phyloP scores from a whole-genome alignment of 2,329 filamentous ascomycete species.

The Malbranchea cinnamomea region DNA sequence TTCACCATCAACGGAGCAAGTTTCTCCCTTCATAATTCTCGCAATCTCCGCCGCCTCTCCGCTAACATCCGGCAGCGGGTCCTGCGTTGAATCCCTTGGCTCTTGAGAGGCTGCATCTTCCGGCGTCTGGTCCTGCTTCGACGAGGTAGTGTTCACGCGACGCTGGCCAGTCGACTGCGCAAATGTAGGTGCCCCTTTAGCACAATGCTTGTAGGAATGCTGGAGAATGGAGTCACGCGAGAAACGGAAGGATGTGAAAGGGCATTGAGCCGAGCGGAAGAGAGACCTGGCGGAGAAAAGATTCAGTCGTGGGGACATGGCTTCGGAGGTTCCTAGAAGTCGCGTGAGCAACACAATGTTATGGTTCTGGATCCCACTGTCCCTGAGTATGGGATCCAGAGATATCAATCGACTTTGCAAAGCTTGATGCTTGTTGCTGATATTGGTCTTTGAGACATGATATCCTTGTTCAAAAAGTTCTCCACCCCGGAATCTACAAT shows the following conservation, averaged over 20 bases:
- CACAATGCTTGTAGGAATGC: no score
- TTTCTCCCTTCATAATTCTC: slow-evolving; percentile 37
- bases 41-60: slow-evolving; percentile 49
- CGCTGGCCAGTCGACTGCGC: slow-evolving; percentile 9
- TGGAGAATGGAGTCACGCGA: background rate
- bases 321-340: no score
- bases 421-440: no score
- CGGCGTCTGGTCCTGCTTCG: slow-evolving; percentile 15
- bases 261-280: slow-evolving; percentile 5
- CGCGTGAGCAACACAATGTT: slow-evolving; percentile 6
- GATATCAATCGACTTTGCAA: no score
- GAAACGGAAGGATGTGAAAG: no score
- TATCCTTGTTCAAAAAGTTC: no score
- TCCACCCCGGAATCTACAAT: no score
- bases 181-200: no score
- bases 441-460: no score
- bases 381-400: slow-evolving; percentile 22
- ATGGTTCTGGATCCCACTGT: slow-evolving; percentile 19
- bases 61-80: slow-evolving; percentile 43
- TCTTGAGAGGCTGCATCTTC: slow-evolving; percentile 15
- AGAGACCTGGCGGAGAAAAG: slow-evolving; percentile 3
- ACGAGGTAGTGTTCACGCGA: slow-evolving; percentile 23
- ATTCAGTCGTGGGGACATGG: slow-evolving; percentile 8
- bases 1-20: slow-evolving; percentile 19
- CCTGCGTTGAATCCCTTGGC: slow-evolving; percentile 34